Base-by-base conservation (phyloP, 176 grass and related monocot species). In the Phoenix dactylifera region DNA sequence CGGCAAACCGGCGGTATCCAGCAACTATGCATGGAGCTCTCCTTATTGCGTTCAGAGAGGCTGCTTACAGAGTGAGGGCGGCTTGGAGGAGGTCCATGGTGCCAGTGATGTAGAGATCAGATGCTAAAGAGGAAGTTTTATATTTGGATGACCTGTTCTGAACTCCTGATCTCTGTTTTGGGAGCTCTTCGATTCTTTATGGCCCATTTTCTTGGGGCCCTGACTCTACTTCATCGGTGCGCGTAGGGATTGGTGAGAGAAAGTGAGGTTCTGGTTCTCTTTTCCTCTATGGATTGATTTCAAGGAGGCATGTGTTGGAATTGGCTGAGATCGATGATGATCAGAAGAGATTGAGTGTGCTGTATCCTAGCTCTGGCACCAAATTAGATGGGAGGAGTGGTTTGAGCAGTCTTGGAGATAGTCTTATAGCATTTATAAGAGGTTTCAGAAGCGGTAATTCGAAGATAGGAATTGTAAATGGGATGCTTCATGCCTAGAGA, bases 1-100 rank as follows among this genome's bases (percentile, higher is more conserved):
- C 84, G 58, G 88, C 93, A 63, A 97, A 97, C 32, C 72, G 78
- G 68, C 62, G 84, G 23, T 97, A 91, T 59, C 93, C 93, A 4
- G 93, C 87, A 60, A 97, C 93, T 3, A 97, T 97, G 87, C 93
- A 91, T 67, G 93, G 93, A 66, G 87, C 93, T 58, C 68, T 91
- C 28, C 83, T 97, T 69, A 91, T 87, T 63, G 84, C 87, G 59
- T 91, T 91, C 35, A 91, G 74, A 79, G 28, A 82, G 65, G 62
- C 20, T 20, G 20, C 20, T 20, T 20, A 97, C 71, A 97, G 92
- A 62, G 74, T 75, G 73, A 85, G 74, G 72, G 78, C 81, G 50
- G 78, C 83, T 48, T 79, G 81, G 50, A 88, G 74, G 72, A 88
- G 84, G 57, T 80, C 81, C 23, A 76, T 49, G 28, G 23, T 59